phyloP scores from a whole-genome alignment of 352 stramenopile genomes.

The Bremia lactucae region DNA sequence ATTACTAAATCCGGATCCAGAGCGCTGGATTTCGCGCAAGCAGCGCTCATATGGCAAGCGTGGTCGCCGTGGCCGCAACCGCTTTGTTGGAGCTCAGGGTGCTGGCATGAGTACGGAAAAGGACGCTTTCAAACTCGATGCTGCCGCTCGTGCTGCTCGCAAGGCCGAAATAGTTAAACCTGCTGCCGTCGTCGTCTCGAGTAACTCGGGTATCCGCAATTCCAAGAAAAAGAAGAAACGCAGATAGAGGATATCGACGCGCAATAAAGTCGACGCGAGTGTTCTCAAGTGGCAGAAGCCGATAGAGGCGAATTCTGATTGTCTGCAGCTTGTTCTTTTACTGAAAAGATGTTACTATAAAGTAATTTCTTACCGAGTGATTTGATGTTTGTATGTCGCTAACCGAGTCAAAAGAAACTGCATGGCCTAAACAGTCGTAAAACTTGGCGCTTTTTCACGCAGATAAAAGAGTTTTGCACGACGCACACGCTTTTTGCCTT shows the following conservation, averaged over 20 bases:
- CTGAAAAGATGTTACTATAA: no score
- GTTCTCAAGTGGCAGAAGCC: no score
- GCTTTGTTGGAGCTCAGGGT: conserved; percentile 74
- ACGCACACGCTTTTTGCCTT: conserved; percentile 86
- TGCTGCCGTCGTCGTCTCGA: conserved; percentile 42
- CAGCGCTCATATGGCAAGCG: conserved; percentile 71
- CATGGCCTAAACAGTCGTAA: conserved; percentile 59
- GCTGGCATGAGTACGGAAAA: conserved; percentile 72
- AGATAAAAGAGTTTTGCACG: conserved; percentile 87
- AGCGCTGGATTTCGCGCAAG: conserved; percentile 82
- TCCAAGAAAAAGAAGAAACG: conserved; percentile 83
- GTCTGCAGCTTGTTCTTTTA: no score
- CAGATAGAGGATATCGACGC: conserved; percentile 39
- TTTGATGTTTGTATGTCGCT: no score
- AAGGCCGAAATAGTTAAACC: conserved; percentile 61
- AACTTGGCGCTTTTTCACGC: conserved; percentile 68
- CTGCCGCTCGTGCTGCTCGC: conserved; percentile 55
- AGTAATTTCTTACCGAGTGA: no score
- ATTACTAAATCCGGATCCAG: conserved; percentile 61
- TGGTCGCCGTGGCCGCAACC: conserved; percentile 63
- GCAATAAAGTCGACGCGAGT: no score
- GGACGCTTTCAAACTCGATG: conserved; percentile 73
- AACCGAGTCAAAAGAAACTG: no score
- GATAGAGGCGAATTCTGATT: no score
- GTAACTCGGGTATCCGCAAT: conserved; percentile 61